A percentile compares a stretch with the other conserved stretches of the same genome.
Evolutionary conservation across 257 asterid genomes (phyloP).

Genomic region (Penstemon eatonii): DNA sequence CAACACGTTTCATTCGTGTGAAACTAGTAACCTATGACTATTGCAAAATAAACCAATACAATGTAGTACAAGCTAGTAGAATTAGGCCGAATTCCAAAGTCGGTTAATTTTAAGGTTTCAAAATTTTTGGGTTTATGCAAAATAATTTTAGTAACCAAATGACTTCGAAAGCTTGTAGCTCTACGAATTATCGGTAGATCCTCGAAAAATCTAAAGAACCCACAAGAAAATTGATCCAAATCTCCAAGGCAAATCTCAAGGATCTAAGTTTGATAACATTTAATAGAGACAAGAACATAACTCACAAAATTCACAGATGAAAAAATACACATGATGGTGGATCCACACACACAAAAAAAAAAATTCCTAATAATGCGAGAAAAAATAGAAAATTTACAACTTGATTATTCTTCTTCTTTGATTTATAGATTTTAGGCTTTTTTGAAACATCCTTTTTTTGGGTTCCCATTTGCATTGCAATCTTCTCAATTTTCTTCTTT

Average conservation of each 20-base stretch:
- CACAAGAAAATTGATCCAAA: no score
- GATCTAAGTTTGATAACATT: constrained; percentile 9
- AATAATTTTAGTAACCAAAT: no score
- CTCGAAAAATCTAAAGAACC: no score
- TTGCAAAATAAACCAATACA: no score
- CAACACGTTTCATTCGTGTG: no score
- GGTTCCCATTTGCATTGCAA: constrained; percentile 34
- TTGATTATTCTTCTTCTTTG: constrained; percentile 40
- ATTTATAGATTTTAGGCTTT: constrained; percentile 47
- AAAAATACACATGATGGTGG: constrained; percentile 15
- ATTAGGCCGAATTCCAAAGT: no score
- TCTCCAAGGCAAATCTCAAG: constrained; percentile 5
- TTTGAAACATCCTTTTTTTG: constrained; percentile 36
- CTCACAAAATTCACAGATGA: constrained; percentile 19
- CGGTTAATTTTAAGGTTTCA: no score
- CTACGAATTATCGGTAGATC: no score
- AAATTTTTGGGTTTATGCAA: no score
- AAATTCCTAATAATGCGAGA: background rate
- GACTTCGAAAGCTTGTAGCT: no score
- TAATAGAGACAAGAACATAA: background rate
- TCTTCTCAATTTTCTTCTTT: constrained; percentile 30
- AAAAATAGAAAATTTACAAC: constrained; percentile 33
- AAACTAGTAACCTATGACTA: no score
- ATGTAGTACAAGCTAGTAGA: no score
- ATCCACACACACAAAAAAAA: constrained; percentile 32